Conservation (phyloP, 345 rosid species). For the Eucalyptus urophylla region DNA sequence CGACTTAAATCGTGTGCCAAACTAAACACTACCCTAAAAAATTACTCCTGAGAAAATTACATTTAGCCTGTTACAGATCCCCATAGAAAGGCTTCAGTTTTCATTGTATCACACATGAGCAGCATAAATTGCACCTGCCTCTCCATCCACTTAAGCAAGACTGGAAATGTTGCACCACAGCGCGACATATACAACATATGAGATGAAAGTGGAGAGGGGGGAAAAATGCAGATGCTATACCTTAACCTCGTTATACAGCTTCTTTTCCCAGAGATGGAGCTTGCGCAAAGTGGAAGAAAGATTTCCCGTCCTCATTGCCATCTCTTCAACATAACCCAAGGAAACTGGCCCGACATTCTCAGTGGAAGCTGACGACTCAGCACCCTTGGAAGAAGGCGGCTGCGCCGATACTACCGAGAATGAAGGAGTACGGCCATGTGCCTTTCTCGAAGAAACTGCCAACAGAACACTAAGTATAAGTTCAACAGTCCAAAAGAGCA, state of each 20-base stretch:
- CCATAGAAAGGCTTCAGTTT: not conserved
- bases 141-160: not conserved
- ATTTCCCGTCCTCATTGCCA: slow-evolving; percentile 50
- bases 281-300: slow-evolving; percentile 89
- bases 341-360: slow-evolving; percentile 18
- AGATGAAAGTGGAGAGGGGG: not conserved
- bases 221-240: slow-evolving; percentile 13
- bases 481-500: not conserved
- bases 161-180: not conserved
- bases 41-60: not conserved
- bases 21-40: not conserved
- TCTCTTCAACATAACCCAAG: slow-evolving; percentile 57
- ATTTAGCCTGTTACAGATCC: not conserved
- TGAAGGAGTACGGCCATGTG: slow-evolving; percentile 48
- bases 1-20: not conserved
- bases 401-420: slow-evolving; percentile 32
- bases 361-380: slow-evolving; percentile 24
- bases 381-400: slow-evolving; percentile 44
- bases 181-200: not conserved
- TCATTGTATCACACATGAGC: not conserved
- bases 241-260: slow-evolving; percentile 84
- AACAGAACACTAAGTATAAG: not conserved
- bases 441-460: slow-evolving; percentile 29
- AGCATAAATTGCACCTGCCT: not conserved
- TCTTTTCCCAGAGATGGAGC: slow-evolving; percentile 92